Evolutionary conservation across 257 asterid genomes (phyloP).

Genomic region (Solanum piurae): DNA sequence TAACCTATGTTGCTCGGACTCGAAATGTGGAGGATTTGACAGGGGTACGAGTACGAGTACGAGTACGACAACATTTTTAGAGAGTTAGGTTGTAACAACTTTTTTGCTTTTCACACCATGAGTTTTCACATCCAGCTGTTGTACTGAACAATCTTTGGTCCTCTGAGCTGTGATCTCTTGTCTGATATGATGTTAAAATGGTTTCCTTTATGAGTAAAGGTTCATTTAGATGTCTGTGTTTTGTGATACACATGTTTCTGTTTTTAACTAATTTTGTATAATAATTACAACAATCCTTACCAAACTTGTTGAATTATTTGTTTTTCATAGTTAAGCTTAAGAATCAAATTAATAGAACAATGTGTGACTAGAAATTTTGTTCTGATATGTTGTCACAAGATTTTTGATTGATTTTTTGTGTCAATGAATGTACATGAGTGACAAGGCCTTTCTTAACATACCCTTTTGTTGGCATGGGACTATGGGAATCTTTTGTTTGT

Average conservation of each 20-base stretch:
- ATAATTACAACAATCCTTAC: not conserved
- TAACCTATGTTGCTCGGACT: not conserved
- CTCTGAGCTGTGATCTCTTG: not conserved
- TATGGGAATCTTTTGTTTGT: not conserved
- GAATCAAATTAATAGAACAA: not conserved
- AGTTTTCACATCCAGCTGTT: not conserved
- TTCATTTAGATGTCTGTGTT: not conserved
- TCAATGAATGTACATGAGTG: not conserved
- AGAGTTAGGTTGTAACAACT: not conserved
- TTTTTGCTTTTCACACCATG: slow-evolving; percentile 14
- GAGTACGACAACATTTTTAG: not conserved
- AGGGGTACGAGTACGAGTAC: not conserved
- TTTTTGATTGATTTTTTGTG: not conserved
- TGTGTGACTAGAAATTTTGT: not conserved
- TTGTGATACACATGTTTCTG: not conserved
- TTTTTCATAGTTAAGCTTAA: not conserved
- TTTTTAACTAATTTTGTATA: not conserved
- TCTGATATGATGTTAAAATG: not conserved
- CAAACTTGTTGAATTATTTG: not conserved
- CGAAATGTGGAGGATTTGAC: not conserved
- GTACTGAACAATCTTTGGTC: not conserved
- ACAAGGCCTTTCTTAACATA: not conserved
- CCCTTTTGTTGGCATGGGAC: not conserved
- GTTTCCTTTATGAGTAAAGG: not conserved
- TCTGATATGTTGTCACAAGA: not conserved